These are phyloP conservation scores for Colletotrichum lini DNA, from an alignment of 2,329 filamentous ascomycete genomes.

Conservation along the genomic window DNA sequence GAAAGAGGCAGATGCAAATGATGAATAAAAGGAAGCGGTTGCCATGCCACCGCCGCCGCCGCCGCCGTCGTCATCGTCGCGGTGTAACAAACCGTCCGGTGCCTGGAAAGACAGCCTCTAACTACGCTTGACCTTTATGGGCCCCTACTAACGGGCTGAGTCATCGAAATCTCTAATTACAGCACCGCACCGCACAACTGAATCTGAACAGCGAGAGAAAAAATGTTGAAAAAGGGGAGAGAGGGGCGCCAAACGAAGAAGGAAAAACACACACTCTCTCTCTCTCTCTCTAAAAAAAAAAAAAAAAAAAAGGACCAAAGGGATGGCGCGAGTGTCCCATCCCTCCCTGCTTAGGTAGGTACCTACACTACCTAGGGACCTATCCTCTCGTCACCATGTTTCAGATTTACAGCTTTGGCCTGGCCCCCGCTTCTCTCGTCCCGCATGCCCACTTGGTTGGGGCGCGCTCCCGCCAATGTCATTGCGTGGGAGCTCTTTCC, in stretches of 20 bases:
- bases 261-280: no score
- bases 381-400: conserved; percentile 33
- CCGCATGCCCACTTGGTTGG: not conserved
- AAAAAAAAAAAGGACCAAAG: no score
- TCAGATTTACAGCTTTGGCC: conserved; percentile 25
- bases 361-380: conserved; percentile 1
- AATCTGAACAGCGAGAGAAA: not conserved
- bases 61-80: no score
- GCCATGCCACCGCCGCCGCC: not conserved
- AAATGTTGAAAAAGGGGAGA: no score
- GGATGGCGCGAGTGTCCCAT: no score
- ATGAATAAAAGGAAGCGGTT: not conserved
- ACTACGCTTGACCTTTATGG: no score
- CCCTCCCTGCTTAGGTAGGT: not conserved
- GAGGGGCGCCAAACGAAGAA: no score
- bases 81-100: not conserved
- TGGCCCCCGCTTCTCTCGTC: not conserved
- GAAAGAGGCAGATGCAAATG: not conserved
- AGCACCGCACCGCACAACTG: not conserved
- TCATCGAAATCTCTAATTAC: no score
- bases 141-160: no score
- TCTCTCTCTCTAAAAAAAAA: no score
- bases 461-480: not conserved
- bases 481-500: conserved; percentile 28
- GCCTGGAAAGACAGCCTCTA: not conserved